Conservation (phyloP, 2,329 filamentous ascomycete species). For the Cyanodermella asteris region DNA sequence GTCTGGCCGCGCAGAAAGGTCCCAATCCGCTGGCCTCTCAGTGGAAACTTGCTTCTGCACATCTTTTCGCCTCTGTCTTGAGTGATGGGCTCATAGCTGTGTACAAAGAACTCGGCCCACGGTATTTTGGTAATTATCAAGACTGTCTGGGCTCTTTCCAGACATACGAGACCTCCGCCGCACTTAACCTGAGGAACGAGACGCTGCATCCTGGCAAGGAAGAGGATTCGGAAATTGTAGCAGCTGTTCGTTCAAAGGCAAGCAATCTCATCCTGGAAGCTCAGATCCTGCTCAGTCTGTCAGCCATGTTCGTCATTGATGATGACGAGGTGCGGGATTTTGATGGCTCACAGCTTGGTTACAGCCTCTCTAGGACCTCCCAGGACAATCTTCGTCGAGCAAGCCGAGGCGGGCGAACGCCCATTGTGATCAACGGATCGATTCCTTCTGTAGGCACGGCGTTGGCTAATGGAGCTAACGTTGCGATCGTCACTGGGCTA, state of each 20-base stretch:
- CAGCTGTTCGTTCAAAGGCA: slow-evolving; percentile 68
- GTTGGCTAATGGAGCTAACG: slow-evolving; percentile 56
- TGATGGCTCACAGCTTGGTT: slow-evolving; percentile 53
- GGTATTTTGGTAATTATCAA: slow-evolving; percentile 91
- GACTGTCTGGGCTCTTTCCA: slow-evolving; percentile 90
- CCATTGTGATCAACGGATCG: slow-evolving; percentile 72
- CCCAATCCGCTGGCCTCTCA: slow-evolving; percentile 51
- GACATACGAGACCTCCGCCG: slow-evolving; percentile 83
- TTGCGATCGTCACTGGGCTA: slow-evolving; percentile 61
- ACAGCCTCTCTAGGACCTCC: slow-evolving; percentile 51
- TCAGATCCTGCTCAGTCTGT: slow-evolving; percentile 62
- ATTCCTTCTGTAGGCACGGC: slow-evolving; percentile 76
- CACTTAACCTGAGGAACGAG: slow-evolving; percentile 78
- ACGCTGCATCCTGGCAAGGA: slow-evolving; percentile 74
- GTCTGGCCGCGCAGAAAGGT: slow-evolving; percentile 57
- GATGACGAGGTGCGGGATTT: slow-evolving; percentile 53
- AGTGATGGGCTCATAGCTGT: slow-evolving; percentile 87
- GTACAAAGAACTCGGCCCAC: slow-evolving; percentile 68
- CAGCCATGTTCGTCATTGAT: slow-evolving; percentile 58
- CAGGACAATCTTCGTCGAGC: slow-evolving; percentile 45
- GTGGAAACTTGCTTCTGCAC: slow-evolving; percentile 78
- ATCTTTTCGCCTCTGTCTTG: slow-evolving; percentile 67
- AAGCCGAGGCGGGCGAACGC: slow-evolving; percentile 50
- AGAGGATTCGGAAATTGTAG: slow-evolving; percentile 75
- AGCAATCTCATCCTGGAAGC: slow-evolving; percentile 61